phyloP scores from a whole-genome alignment of 345 rosid species.

The Eucalyptus cloeziana region DNA sequence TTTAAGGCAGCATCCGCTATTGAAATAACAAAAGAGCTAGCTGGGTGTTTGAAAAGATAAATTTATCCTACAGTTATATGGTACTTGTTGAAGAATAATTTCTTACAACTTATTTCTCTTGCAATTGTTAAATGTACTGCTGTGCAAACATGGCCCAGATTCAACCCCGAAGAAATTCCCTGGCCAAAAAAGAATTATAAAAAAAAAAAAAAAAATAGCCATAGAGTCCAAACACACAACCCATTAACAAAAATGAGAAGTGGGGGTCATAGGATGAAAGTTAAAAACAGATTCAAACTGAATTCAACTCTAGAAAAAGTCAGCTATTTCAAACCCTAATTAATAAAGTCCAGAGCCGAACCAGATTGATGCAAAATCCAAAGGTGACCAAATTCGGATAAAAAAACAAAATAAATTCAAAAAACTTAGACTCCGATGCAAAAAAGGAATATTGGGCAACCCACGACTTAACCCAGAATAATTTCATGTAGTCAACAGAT shows the following conservation, averaged over 20 bases:
- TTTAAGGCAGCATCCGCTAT: not conserved
- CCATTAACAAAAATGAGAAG: not conserved
- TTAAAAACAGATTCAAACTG: not conserved
- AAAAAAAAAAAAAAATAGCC: not conserved
- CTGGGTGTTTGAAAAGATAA: not conserved
- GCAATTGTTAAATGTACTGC: not conserved
- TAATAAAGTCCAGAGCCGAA: not conserved
- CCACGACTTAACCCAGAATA: not conserved
- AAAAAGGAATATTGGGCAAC: not conserved
- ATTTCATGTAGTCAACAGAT: not conserved
- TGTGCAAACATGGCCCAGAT: not conserved
- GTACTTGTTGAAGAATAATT: not conserved
- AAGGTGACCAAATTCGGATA: not conserved
- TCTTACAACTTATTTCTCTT: not conserved
- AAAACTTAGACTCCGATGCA: not conserved
- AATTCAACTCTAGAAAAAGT: not conserved
- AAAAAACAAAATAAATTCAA: not conserved
- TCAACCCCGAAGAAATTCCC: not conserved
- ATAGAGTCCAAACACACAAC: not conserved
- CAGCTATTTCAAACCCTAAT: not conserved
- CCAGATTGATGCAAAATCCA: not conserved
- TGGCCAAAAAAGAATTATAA: not conserved
- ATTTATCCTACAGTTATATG: not conserved
- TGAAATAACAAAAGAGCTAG: not conserved
- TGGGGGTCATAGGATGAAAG: not conserved